Percentiles rank a stretch among this genome's conserved stretches.
phyloP scores from a whole-genome alignment of 768 basidiomycete species.

The Lactifluus rugatus region DNA sequence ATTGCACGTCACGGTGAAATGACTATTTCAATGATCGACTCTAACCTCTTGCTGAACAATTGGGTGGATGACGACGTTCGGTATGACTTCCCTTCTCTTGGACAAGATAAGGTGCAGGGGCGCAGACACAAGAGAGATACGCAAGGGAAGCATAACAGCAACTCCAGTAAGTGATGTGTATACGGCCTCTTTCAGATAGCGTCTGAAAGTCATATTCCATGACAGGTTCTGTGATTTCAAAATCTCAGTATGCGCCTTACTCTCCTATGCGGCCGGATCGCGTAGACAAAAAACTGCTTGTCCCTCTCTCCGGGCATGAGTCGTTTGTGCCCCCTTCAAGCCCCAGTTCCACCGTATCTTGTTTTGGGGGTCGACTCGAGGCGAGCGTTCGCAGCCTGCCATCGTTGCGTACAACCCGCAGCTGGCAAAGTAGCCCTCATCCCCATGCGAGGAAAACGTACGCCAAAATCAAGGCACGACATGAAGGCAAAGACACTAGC shows the following conservation, averaged over 20 bases:
- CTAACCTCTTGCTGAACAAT: background rate
- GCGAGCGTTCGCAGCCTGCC: background rate
- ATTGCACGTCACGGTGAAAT: slow-evolving; percentile 1
- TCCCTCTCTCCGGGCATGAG: background rate
- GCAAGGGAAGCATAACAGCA: background rate
- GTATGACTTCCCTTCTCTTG: background rate
- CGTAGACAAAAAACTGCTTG: background rate
- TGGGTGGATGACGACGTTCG: background rate
- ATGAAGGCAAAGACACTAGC: background rate
- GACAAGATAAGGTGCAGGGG: background rate
- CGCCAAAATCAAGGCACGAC: background rate
- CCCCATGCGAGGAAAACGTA: background rate
- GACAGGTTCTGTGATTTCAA: background rate
- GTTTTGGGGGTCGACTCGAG: background rate
- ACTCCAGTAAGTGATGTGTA: background rate
- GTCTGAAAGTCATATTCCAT: background rate
- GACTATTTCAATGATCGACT: background rate
- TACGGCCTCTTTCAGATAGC: background rate
- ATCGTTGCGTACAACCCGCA: slow-evolving; percentile 1
- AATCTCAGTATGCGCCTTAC: background rate
- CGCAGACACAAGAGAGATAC: background rate
- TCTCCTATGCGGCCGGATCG: background rate
- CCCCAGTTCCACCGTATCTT: background rate
- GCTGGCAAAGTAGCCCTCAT: slow-evolving; percentile 1
- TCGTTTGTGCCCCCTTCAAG: background rate